Evolutionary conservation across 495 filamentous ascomycete species (phyloP), one percentile per base, ranked within the genome.

Genomic region (Annulohypoxylon stygium): DNA sequence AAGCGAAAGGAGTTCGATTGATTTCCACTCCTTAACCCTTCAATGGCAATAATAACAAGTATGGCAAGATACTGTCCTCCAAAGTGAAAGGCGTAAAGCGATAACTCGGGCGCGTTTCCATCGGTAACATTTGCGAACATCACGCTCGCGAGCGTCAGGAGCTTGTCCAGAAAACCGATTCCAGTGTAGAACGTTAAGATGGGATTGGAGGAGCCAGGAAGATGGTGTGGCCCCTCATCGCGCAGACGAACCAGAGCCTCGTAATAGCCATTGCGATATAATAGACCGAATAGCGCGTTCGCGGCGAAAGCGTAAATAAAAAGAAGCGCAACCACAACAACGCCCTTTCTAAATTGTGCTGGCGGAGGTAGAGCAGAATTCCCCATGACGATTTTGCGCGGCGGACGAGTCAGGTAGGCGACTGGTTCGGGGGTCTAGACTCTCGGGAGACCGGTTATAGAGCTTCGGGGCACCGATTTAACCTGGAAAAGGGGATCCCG

Each of bases 111-210:
- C 14, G 39, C 30, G 16, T 59, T 67, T 41, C 69, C 69, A 37
- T 72, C 69, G 2, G 69, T 72, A 4, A 72, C 69, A n/a, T 67
- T 72, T 4, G 69, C 63, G 62, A 72, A 72, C 69, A 72, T 72
- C 12, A 72, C 69, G 4, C 37, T 67, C 14, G 69, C 69, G 36
- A 72, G 51, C 14, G 69, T 72, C 9, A 72, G 58, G 3, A 72
- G 58, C 55, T 72, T 72, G 43, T 72, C 69, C 58, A 67, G 16
- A n/a, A 36, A 43, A 0, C 20, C 33, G 30, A 72, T 72, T 16
- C 63, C 43, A 8, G 69, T 72, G 45, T 67, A 72, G 11, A 51
- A 58, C 7, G 48, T 67, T 9, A 72, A 58, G 25, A 72, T 63
- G 20, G 57, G 18, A 60, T 67, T 72, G 16, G 69, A 66, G 4